phyloP scores from a whole-genome alignment of 140 eudicot species.

The Erigeron philadelphicus region DNA sequence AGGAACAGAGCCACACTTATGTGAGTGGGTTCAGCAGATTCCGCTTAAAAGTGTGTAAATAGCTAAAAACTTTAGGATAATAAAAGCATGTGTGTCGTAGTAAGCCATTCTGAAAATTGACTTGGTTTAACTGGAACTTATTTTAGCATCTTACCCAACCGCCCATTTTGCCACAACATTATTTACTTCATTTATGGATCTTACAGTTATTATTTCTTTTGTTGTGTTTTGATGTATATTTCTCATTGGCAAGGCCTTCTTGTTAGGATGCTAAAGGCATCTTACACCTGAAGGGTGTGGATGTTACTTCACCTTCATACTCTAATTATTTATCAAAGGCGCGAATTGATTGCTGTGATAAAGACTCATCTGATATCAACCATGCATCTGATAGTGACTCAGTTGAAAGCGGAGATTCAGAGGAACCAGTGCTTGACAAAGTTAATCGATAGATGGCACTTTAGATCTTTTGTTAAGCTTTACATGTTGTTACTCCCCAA shows the following conservation, averaged over 20 bases:
- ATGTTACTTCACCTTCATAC: background rate
- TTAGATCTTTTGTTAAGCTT: conserved; percentile 11
- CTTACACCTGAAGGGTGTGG: conserved; percentile 4
- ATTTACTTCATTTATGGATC: background rate
- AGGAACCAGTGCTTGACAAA: conserved; percentile 13
- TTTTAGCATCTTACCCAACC: too few species aligned
- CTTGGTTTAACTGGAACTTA: too few species aligned
- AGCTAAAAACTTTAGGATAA: too few species aligned
- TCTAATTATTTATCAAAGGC: too few species aligned
- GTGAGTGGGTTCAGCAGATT: too few species aligned
- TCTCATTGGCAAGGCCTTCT: conserved; percentile 14
- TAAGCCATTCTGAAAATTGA: too few species aligned
- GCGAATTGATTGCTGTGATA: conserved; percentile 18
- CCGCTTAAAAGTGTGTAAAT: too few species aligned
- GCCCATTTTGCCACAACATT: background rate
- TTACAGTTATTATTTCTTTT: background rate
- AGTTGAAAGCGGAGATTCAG: conserved; percentile 7
- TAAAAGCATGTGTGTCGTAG: too few species aligned
- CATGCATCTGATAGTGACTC: conserved; percentile 20
- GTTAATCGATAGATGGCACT: background rate
- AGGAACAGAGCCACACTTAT: too few species aligned
- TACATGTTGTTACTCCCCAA: background rate
- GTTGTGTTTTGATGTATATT: too few species aligned
- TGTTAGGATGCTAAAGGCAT: conserved; percentile 27
- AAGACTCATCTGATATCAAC: background rate